Base-by-base conservation (phyloP, 257 asterid species). In the Agastache rugosa region DNA sequence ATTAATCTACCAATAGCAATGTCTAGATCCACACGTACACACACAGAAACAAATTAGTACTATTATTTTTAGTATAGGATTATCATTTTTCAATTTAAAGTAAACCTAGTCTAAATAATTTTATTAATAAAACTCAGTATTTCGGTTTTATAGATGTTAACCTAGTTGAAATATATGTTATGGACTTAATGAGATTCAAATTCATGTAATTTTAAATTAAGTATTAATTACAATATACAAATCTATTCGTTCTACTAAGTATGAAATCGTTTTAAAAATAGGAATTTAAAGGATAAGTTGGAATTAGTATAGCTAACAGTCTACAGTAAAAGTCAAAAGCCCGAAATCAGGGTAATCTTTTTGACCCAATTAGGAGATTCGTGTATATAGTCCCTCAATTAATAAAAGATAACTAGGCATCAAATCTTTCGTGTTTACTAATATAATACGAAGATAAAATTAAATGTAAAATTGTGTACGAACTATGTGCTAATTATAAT, bases 331-430 rank as follows among this genome's bases (percentile, higher is more conserved):
- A 11, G 78, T 79, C 79, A 61, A 68, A 69, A 73, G 62, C 66
- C 74, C 20, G 4, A 79, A 79, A 61, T 37, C 48, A 66, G 53
- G 79, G 79, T 48, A 19, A 11, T 74, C 79, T 74, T 79, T 75
- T 74, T 74, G 83, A 79, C 77, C 58, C 25, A 27, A 67, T 42
- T 42, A 42, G 4, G 8, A 17, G 8, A 22, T 42, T 12, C 45
- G 20, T 50, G 8, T 42, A 5, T 5, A 2, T 20, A 19, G 41
- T 2, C 42, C 2, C 34, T 58, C 64, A 60, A 6, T 9, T 8
- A 59, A 59, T 11, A 34, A 41, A 73, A 44, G 12, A 4, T 0
- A 48, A 14, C 8, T 2, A 27, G 11, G 4, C 37, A 25, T 6
- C 6, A 11, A 10, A 25, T 5, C 4, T 44, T 41, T 41, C 45